Base-by-base conservation (phyloP, 192 early-diverging fungal genomes). In the Linnemannia elongata region DNA sequence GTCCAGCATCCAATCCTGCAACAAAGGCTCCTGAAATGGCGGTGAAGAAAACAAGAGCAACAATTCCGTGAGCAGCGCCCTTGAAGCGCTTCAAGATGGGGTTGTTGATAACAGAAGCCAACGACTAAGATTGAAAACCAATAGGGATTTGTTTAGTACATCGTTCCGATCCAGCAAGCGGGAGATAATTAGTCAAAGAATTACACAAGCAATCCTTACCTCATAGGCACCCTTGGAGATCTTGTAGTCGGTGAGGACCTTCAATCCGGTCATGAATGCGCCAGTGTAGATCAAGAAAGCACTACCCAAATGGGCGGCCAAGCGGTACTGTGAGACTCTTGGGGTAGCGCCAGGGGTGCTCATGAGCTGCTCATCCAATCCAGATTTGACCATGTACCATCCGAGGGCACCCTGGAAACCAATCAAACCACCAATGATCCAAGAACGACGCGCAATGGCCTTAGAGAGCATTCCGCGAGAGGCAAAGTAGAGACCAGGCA, bases 301-400 rank as follows among this genome's bases (percentile, higher is more conserved):
- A 22, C 94, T 92, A 10, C 94, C 95, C 45, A 99, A 88, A 82
- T 99, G 98, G 8, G 97, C 96, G 0, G 96, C 93, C 47, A 99
- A 91, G 79, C 98, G 94, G 88, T 98, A 98, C 83, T 98, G 98
- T 74, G 95, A 96, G 42, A 99, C 98, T 44, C 98, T 94, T 3
- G 98, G 97, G 6, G 97, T 94, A 18, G 94, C 93, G 49, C 96
- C 94, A 22, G 95, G 93, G 10, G 93, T 92, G 73, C 94, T 91
- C 82, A 96, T 89, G 42, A 98, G 88, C 81, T 96, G 95, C 66
- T 96, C 91, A 30, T 94, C 93, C 12, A 99, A 90, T 20, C 98
- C 98, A 77, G 96, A 97, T 52, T 96, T 94, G 33, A 99, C 98
- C 98, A 99, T 99, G 87, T 96, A 98, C 98, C 98, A 99, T 75